These are phyloP conservation scores for Vigna angularis DNA, from an alignment of 306 rosid genomes.

Conservation along the genomic window DNA sequence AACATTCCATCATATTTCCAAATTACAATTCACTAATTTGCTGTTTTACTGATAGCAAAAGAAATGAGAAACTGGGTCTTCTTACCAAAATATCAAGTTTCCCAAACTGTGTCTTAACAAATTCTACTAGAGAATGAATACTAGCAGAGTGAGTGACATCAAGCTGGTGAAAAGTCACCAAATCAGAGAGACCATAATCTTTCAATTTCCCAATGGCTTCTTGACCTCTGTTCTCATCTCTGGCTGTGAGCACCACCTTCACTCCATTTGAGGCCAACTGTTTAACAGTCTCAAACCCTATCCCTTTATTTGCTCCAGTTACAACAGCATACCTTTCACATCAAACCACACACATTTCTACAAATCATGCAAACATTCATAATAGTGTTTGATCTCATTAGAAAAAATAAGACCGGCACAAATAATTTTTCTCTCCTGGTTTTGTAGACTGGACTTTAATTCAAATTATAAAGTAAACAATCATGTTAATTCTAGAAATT, in stretches of 20 bases:
- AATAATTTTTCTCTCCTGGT: too few species aligned
- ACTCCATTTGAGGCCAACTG: slow-evolving; percentile 49
- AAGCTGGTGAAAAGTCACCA: slow-evolving; percentile 49
- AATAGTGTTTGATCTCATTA: too few species aligned
- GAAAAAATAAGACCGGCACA: too few species aligned
- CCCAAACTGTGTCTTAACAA: slow-evolving; percentile 47
- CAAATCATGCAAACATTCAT: background rate
- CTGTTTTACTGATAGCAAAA: background rate
- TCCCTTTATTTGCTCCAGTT: slow-evolving; percentile 55
- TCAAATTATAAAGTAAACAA: too few species aligned
- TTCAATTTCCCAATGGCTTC: slow-evolving; percentile 49
- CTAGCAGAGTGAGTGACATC: slow-evolving; percentile 48
- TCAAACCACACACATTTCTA: slow-evolving; percentile 10
- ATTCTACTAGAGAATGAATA: slow-evolving; percentile 46
- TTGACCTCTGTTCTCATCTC: slow-evolving; percentile 47
- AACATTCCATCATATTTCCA: background rate
- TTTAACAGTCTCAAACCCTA: slow-evolving; percentile 50
- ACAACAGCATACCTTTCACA: slow-evolving; percentile 50
- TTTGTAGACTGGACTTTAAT: too few species aligned
- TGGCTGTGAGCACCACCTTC: slow-evolving; percentile 49
- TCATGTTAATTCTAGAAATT: too few species aligned
- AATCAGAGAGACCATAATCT: slow-evolving; percentile 34
- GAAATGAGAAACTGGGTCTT: background rate
- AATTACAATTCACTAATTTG: background rate
- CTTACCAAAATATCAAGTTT: slow-evolving; percentile 58